A percentile compares a stretch with the other conserved stretches of the same genome.
These are phyloP conservation scores for Mallotus japonicus DNA, from an alignment of 441 rosid genomes.

Conservation along the genomic window DNA sequence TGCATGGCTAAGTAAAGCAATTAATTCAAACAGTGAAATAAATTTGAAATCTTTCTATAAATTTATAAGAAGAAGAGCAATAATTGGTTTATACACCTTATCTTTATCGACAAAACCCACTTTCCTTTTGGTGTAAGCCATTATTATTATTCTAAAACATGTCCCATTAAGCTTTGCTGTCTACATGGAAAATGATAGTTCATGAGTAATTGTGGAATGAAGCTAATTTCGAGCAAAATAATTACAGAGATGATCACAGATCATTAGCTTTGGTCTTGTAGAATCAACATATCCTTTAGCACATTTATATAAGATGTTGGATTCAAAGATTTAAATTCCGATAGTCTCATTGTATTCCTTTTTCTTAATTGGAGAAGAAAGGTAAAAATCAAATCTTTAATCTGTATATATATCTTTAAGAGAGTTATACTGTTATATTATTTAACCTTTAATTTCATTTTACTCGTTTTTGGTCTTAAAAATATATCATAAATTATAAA, in stretches of 20 bases:
- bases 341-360: no score
- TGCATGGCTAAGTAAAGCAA: not conserved
- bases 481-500: no score
- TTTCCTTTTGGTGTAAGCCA: slow-evolving; percentile 17
- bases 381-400: no score
- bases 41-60: no score
- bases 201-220: not conserved
- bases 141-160: not conserved
- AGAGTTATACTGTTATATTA: no score
- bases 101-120: not conserved
- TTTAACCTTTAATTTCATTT: no score
- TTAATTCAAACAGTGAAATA: not conserved
- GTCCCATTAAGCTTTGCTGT: slow-evolving; percentile 8
- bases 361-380: no score
- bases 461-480: no score
- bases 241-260: not conserved
- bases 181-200: slow-evolving; percentile 6
- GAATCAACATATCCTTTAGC: no score
- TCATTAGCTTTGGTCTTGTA: not conserved
- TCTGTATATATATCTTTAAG: no score
- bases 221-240: not conserved
- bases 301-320: no score
- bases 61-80: not conserved
- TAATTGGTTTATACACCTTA: not conserved
- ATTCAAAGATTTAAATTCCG: no score